phyloP scores from a whole-genome alignment of 345 rosid species.

The Populus pruinosa region DNA sequence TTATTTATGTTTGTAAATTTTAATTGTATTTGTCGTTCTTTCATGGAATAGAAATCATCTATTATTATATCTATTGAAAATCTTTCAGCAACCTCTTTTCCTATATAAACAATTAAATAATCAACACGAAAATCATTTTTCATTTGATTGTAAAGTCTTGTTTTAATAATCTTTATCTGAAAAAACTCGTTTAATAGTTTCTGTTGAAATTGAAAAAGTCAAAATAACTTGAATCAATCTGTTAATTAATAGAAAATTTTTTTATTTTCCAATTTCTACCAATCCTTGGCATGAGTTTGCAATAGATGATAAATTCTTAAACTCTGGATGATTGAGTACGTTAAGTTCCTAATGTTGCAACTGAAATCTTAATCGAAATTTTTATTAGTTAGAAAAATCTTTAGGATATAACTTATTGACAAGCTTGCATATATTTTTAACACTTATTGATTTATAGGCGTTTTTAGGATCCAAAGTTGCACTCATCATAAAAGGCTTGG shows the following conservation, averaged over 20 bases:
- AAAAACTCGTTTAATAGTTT: not conserved
- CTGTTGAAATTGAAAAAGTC: not conserved
- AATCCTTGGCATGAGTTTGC: no score
- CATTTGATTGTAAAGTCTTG: rapidly evolving
- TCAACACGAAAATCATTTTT: no score
- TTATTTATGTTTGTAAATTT: no score
- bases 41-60: no score
- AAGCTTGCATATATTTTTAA: not conserved
- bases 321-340: not conserved
- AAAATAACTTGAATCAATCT: not conserved
- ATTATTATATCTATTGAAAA: no score
- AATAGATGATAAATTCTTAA: not conserved
- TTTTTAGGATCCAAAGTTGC: not conserved
- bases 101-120: no score
- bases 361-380: not conserved
- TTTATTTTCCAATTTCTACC: no score
- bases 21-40: no score
- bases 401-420: not conserved
- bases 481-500: no score
- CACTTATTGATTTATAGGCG: not conserved
- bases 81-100: no score
- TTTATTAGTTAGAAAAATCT: not conserved
- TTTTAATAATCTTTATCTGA: not conserved
- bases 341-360: not conserved
- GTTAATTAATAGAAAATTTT: no score